Conservation (phyloP, 2,329 filamentous ascomycete species). For the Epichloe sp. region DNA sequence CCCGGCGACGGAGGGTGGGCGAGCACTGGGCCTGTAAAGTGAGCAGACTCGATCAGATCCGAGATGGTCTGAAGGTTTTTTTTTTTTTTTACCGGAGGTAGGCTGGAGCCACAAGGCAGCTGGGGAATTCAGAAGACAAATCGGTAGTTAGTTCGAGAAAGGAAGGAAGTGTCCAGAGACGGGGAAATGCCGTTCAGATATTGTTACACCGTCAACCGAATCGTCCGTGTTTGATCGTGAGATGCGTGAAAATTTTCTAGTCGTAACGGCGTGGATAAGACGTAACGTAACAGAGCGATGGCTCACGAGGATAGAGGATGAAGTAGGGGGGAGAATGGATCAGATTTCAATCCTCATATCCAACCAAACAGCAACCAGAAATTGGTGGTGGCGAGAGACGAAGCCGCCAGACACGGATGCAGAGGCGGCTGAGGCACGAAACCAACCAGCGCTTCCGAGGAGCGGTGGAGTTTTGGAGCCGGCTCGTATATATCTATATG, state of each 20-base stretch:
- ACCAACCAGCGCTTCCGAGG: neutral
- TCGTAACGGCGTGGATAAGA: constrained; percentile 1
- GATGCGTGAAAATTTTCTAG: neutral
- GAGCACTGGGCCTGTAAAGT: constrained; percentile 13
- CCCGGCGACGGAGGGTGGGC: constrained; percentile 12
- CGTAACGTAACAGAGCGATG: neutral
- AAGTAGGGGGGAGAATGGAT: neutral
- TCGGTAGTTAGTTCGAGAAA: neutral
- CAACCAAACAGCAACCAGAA: neutral
- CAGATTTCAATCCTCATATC: neutral
- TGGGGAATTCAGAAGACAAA: neutral
- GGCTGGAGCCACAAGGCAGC: neutral
- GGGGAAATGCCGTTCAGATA: neutral
- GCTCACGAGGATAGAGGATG: neutral
- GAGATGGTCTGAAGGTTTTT: neutral
- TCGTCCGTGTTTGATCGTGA: neutral
- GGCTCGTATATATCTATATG: neutral
- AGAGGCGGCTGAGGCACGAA: neutral
- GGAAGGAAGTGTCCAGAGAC: neutral
- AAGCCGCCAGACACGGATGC: neutral
- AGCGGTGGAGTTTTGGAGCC: neutral
- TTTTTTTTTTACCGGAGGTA: neutral
- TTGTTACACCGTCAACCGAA: neutral
- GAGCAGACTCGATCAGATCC: neutral
- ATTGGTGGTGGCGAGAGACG: neutral